Conservation (phyloP, 179 eudicot genomes). For the Corrigiola litoralis region DNA sequence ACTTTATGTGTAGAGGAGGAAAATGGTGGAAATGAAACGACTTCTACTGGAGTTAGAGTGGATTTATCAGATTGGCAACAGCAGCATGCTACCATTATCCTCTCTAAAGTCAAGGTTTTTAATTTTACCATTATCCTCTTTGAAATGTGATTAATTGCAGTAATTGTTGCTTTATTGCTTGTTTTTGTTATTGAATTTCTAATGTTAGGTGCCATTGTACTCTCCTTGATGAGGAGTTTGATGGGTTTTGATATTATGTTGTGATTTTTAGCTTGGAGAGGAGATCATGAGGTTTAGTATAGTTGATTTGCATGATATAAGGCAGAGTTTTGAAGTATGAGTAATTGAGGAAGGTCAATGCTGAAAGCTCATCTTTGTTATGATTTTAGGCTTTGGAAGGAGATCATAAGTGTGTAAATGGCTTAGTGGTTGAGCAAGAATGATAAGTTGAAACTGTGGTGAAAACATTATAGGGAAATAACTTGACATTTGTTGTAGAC, state of each 20-base stretch:
- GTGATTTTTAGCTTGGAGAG: background rate
- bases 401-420: constrained; percentile 1
- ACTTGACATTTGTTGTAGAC: no score
- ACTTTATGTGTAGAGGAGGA: constrained; percentile 38
- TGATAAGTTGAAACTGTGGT: background rate
- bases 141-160: background rate
- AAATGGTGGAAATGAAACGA: constrained; percentile 28
- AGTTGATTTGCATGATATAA: background rate
- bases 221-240: background rate
- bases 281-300: background rate
- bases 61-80: constrained; percentile 94
- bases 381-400: background rate
- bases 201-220: background rate
- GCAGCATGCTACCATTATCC: constrained; percentile 62
- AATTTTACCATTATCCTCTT: background rate
- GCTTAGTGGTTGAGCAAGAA: background rate
- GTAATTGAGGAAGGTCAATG: background rate
- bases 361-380: background rate
- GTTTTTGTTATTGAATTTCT: background rate
- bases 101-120: constrained; percentile 73
- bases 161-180: background rate
- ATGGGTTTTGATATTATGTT: no score
- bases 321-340: background rate
- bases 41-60: constrained; percentile 37
- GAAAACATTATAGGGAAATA: no score